phyloP scores from a whole-genome alignment of 129 eudicot species.

The Centaurea solstitialis region DNA sequence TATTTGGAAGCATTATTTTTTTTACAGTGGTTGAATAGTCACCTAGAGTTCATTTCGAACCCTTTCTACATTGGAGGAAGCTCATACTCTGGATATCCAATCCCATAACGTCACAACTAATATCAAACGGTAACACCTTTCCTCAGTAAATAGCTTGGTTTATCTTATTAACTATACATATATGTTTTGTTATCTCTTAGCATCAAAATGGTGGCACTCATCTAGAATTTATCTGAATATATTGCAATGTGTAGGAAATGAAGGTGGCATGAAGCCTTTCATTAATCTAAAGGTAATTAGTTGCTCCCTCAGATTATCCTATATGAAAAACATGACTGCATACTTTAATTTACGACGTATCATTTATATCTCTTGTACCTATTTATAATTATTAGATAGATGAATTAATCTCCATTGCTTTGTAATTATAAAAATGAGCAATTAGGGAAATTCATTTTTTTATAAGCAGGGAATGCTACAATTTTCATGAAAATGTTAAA shows the following conservation, averaged over 20 bases:
- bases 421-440: not conserved
- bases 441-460: not conserved
- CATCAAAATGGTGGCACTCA: not conserved
- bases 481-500: not conserved
- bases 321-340: not conserved
- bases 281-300: conserved; percentile 41
- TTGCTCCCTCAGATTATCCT: not conserved
- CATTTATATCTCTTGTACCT: not conserved
- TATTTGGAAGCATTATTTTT: conserved; percentile 6
- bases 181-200: not conserved
- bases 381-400: not conserved
- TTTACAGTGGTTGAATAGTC: conserved; percentile 43
- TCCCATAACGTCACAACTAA: conserved; percentile 28
- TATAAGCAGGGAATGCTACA: not conserved
- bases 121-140: conserved; percentile 28
- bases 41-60: conserved; percentile 37
- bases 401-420: not conserved
- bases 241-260: conserved; percentile 37
- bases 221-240: not conserved
- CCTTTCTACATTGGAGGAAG: conserved; percentile 54
- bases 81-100: conserved; percentile 40
- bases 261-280: conserved; percentile 22
- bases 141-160: not conserved
- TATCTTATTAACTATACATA: not conserved
- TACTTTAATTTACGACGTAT: too few relatives aligned